A percentile compares a stretch with the other conserved stretches of the same genome.
phyloP scores from a whole-genome alignment of 148 eudicot genomes.

The Rhododendron simsii region DNA sequence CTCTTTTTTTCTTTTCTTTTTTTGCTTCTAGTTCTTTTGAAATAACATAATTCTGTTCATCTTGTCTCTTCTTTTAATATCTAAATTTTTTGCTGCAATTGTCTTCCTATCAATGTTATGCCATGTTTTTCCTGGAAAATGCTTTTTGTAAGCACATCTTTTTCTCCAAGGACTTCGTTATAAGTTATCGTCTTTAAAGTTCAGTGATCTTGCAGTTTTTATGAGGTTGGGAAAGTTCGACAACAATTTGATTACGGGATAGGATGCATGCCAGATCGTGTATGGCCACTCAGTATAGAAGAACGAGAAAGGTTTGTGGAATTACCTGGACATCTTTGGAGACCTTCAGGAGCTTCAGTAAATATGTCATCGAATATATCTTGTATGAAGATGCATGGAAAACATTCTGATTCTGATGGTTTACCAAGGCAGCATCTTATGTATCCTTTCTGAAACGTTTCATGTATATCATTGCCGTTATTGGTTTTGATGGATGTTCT shows the following conservation, averaged over 20 bases:
- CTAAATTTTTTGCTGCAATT: not conserved
- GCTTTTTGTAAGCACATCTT: not conserved
- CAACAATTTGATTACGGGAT: constrained; percentile 28
- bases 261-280: constrained; percentile 30
- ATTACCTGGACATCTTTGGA: constrained; percentile 45
- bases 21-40: not conserved
- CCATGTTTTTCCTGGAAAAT: not conserved
- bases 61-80: not conserved
- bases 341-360: constrained; percentile 32
- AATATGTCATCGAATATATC: constrained; percentile 50
- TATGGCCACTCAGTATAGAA: constrained; percentile 43
- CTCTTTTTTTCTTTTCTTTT: not conserved
- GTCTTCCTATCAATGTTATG: not conserved
- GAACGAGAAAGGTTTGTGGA: constrained; percentile 14
- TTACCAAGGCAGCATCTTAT: constrained; percentile 36
- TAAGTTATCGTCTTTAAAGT: not conserved
- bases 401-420: constrained; percentile 22
- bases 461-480: not conserved
- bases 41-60: not conserved
- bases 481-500: not conserved
- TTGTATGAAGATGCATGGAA: constrained; percentile 44
- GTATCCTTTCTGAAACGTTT: constrained; percentile 55
- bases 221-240: constrained; percentile 41
- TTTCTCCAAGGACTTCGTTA: not conserved
- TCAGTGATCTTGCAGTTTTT: constrained; percentile 44